A percentile compares a stretch with the other conserved stretches of the same genome.
Conservation (phyloP, 148 eudicot genomes). For the Talinum fruticosum region DNA sequence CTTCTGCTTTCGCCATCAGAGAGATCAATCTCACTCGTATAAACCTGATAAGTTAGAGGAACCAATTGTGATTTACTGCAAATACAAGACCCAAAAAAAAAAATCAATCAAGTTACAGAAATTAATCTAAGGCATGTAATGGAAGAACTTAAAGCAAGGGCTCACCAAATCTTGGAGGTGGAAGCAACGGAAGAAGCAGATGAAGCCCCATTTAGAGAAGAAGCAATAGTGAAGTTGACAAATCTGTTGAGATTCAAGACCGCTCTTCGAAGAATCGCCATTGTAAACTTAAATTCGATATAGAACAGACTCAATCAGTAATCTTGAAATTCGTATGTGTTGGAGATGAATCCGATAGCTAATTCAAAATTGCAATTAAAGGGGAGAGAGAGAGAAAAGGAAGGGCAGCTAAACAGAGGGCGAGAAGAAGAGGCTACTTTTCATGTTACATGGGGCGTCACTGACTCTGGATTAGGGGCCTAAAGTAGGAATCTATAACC, state of each 20-base stretch:
- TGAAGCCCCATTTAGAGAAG: conserved; percentile 1
- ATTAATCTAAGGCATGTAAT: neutral
- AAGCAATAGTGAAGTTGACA: conserved; percentile 5
- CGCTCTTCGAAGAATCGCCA: conserved; percentile 29
- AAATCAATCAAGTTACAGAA: neutral
- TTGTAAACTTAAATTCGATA: neutral
- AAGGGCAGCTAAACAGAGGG: no score
- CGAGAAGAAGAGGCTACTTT: no score
- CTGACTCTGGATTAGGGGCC: no score
- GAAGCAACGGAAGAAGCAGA: conserved; percentile 7
- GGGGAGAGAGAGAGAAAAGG: no score
- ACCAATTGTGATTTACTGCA: conserved; percentile 20
- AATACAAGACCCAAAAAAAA: neutral
- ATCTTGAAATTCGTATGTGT: no score
- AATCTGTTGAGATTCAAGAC: conserved; percentile 15
- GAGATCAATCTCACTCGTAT: conserved; percentile 47
- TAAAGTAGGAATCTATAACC: no score
- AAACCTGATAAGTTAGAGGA: conserved; percentile 27
- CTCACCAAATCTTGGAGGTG: conserved; percentile 5
- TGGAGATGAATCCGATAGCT: no score
- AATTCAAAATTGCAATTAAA: no score
- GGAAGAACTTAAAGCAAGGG: neutral
- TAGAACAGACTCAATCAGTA: no score
- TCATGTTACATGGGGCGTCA: no score
- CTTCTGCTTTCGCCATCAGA: conserved; percentile 72